phyloP scores from a whole-genome alignment of 78 protist genomes.

The Pelomyxa schiedti region DNA sequence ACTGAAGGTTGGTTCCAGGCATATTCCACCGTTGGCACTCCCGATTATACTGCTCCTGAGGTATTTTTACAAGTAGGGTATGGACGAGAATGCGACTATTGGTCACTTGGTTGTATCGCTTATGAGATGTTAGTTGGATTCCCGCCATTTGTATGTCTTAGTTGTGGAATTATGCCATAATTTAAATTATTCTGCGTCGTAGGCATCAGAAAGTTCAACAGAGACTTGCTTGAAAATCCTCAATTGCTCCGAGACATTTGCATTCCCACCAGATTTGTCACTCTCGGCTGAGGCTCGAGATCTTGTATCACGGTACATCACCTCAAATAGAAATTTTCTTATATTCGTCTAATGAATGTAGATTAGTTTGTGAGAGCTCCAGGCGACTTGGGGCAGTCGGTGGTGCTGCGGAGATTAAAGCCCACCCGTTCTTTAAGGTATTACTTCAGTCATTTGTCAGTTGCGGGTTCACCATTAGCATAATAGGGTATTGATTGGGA shows the following conservation, averaged over 20 bases:
- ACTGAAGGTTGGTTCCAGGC: background rate
- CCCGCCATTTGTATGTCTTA: slow-evolving; percentile 7
- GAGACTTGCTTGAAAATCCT: slow-evolving; percentile 30
- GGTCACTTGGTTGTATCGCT: slow-evolving; percentile 72
- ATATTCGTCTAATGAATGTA: background rate
- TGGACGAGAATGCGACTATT: slow-evolving; percentile 55
- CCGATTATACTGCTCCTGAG: slow-evolving; percentile 81
- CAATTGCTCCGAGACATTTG: background rate
- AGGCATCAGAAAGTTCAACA: background rate
- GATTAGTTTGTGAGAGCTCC: slow-evolving; percentile 32
- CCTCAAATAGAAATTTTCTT: background rate
- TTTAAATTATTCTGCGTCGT: too few relatives aligned
- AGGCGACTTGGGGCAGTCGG: slow-evolving; percentile 37
- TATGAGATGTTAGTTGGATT: slow-evolving; percentile 49
- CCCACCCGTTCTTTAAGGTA: slow-evolving; percentile 75
- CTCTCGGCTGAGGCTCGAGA: slow-evolving; percentile 2
- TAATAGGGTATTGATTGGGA: slow-evolving; percentile 48
- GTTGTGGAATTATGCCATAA: too few relatives aligned
- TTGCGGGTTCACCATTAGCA: too few relatives aligned
- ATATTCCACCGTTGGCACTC: slow-evolving; percentile 48
- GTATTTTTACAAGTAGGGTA: slow-evolving; percentile 35
- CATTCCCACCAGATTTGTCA: slow-evolving; percentile 14
- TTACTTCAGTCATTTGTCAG: too few relatives aligned
- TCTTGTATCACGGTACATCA: slow-evolving; percentile 1
- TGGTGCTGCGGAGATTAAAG: slow-evolving; percentile 58